Percentiles rank a stretch among this genome's conserved stretches.
Conservation (phyloP, 1,284 basidiomycete species). For the Pseudozyma thailandica region DNA sequence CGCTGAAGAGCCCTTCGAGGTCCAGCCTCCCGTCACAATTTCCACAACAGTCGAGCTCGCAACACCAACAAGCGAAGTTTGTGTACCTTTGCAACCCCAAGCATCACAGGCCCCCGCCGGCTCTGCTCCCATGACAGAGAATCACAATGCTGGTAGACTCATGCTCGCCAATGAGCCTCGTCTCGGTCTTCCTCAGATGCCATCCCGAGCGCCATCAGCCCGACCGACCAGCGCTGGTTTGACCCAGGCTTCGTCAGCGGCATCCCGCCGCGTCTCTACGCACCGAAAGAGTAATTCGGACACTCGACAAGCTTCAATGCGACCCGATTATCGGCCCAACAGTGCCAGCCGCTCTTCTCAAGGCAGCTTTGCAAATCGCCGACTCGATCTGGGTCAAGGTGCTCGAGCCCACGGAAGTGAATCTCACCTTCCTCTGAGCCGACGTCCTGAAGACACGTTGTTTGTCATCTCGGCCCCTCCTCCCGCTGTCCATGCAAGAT, state of each 20-base stretch:
- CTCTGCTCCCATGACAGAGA: background rate
- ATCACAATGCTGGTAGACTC: conserved; percentile 12
- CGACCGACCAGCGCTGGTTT: background rate
- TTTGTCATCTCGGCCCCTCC: conserved; percentile 43
- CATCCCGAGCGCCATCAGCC: background rate
- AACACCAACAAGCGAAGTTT: background rate
- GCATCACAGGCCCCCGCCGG: background rate
- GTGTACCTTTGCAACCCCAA: background rate
- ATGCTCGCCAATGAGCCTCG: conserved; percentile 36
- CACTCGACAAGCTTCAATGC: background rate
- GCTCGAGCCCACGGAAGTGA: conserved; percentile 28
- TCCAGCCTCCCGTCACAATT: background rate
- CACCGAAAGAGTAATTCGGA: conserved; percentile 39
- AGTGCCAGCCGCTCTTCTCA: conserved; percentile 4
- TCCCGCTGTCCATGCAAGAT: conserved; percentile 3
- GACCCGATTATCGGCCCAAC: background rate
- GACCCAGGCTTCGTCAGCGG: background rate
- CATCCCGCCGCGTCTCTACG: conserved; percentile 9
- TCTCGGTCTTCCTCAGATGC: conserved; percentile 25
- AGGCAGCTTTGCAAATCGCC: conserved; percentile 1
- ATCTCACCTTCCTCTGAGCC: conserved; percentile 33
- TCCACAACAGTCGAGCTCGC: background rate
- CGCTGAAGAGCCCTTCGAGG: background rate
- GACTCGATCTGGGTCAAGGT: conserved; percentile 7
- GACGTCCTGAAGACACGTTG: conserved; percentile 44